Evolutionary conservation across 1,284 basidiomycete genomes (phyloP).

Genomic region (Trichosporon faecale): DNA sequence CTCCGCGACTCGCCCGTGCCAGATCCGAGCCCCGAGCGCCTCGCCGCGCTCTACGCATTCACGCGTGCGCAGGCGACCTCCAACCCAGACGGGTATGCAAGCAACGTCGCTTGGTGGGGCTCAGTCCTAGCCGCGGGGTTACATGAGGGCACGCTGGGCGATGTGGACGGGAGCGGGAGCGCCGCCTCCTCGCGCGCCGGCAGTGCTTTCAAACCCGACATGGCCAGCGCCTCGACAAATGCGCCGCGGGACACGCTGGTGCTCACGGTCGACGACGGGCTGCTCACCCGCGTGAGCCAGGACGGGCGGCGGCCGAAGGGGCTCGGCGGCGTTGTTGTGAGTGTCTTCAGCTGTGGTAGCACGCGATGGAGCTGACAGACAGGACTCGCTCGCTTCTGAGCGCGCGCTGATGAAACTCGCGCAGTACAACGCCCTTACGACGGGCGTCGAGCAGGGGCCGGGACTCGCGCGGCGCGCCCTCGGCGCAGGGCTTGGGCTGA

Average conservation of each 20-base stretch:
- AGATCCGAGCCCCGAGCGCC: slow-evolving; percentile 56
- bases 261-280: slow-evolving; percentile 60
- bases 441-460: slow-evolving; percentile 66
- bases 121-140: slow-evolving; percentile 64
- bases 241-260: slow-evolving; percentile 59
- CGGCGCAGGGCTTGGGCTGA: slow-evolving; percentile 79
- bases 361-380: slow-evolving; percentile 7
- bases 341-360: slow-evolving; percentile 42
- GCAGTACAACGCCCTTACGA: slow-evolving; percentile 61
- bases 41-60: slow-evolving; percentile 83
- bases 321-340: slow-evolving; percentile 74
- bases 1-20: slow-evolving; percentile 29
- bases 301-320: slow-evolving; percentile 65
- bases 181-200: background rate
- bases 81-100: slow-evolving; percentile 75
- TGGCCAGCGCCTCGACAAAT: background rate
- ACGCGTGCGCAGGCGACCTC: slow-evolving; percentile 76
- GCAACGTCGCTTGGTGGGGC: slow-evolving; percentile 85
- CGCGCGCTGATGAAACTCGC: slow-evolving; percentile 49
- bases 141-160: slow-evolving; percentile 59
- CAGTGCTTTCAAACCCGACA: slow-evolving; percentile 7
- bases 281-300: slow-evolving; percentile 62
- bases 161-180: slow-evolving; percentile 22
- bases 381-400: slow-evolving; percentile 36
- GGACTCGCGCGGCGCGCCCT: slow-evolving; percentile 71